Evolutionary conservation across 495 filamentous ascomycete species (phyloP).

Genomic region (Penicillium ochrochloron): DNA sequence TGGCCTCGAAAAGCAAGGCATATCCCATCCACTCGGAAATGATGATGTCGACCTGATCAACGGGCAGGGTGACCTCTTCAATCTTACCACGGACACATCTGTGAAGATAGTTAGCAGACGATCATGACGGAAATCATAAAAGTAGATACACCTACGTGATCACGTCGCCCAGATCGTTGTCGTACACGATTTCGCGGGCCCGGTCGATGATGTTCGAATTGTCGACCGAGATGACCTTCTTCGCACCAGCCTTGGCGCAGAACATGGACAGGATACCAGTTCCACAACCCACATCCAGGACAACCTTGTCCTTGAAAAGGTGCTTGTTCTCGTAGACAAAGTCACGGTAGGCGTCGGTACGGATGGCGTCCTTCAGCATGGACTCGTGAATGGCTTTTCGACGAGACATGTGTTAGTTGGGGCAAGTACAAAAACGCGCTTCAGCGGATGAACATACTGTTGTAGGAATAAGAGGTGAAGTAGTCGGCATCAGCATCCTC

Average conservation of each 20-base stretch:
- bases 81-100: constrained; percentile 83
- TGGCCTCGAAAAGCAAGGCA: constrained; percentile 88
- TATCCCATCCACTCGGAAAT: constrained; percentile 99
- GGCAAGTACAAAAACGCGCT: background rate
- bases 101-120: constrained; percentile 19
- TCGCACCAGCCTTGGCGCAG: constrained; percentile 86
- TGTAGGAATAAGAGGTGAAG: constrained; percentile 81
- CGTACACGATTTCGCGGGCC: constrained; percentile 80
- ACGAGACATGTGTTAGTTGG: constrained; percentile 18
- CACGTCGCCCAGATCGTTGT: constrained; percentile 77
- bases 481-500: constrained; percentile 64
- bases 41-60: constrained; percentile 89
- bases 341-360: constrained; percentile 71
- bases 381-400: constrained; percentile 80
- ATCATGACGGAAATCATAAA: background rate
- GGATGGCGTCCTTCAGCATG: constrained; percentile 80
- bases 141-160: constrained; percentile 62
- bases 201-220: constrained; percentile 92
- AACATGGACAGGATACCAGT: constrained; percentile 96
- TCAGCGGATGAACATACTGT: constrained; percentile 52
- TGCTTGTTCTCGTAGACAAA: constrained; percentile 84
- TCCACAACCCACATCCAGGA: constrained; percentile 92
- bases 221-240: constrained; percentile 89
- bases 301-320: constrained; percentile 86
- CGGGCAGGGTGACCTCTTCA: constrained; percentile 82